A percentile compares a stretch with the other conserved stretches of the same genome.
Evolutionary conservation across 106 monocot species (phyloP).

Genomic region (Phalaenopsis aphrodite): DNA sequence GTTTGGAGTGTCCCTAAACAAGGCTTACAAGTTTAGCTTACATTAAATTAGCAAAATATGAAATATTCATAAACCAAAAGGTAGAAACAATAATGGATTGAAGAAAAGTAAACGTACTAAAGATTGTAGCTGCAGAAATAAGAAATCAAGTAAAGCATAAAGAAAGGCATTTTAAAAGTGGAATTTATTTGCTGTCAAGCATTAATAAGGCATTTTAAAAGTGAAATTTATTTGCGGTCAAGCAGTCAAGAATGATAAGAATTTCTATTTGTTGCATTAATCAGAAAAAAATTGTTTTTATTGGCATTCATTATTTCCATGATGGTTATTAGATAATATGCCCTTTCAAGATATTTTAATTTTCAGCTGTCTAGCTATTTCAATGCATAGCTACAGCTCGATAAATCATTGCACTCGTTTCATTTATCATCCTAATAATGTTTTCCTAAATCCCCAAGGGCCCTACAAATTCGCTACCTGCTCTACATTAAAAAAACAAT

Average conservation of each 20-base stretch:
- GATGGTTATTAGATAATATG: background rate
- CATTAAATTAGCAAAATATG: background rate
- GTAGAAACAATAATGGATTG: no score
- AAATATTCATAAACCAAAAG: no score
- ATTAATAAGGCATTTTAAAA: background rate
- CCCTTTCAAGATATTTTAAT: background rate
- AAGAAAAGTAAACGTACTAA: no score
- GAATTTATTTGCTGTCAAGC: background rate
- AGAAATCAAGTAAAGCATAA: background rate
- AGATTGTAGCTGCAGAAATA: background rate
- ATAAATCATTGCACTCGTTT: background rate
- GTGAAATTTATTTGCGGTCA: background rate
- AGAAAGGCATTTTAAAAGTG: background rate
- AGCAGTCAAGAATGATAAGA: background rate
- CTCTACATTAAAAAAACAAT: background rate
- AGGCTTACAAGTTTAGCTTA: background rate
- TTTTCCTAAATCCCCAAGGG: background rate
- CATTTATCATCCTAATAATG: background rate
- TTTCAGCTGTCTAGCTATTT: background rate
- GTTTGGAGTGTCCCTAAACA: constrained; percentile 40
- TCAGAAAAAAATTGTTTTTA: background rate
- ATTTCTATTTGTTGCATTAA: background rate
- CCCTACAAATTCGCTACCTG: background rate
- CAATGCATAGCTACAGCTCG: background rate
- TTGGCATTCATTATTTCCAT: background rate